Evolutionary conservation across 805 yeast species (phyloP).

Genomic region (Brettanomyces anomalus): DNA sequence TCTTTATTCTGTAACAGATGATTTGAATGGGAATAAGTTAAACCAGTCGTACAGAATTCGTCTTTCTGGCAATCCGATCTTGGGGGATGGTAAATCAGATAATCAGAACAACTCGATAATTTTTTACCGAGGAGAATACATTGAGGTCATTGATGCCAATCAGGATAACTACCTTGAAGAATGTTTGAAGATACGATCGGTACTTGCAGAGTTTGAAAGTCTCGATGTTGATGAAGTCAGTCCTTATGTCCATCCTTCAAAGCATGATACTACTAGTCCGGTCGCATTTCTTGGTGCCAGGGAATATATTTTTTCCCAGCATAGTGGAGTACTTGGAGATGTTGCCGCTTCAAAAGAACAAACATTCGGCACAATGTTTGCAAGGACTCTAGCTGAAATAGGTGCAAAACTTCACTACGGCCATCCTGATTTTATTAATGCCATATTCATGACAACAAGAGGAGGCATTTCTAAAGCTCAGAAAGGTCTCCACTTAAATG

Average conservation of each 20-base stretch:
- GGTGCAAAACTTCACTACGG: constrained; percentile 96
- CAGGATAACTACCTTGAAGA: constrained; percentile 95
- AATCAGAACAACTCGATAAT: constrained; percentile 85
- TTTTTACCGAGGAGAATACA: constrained; percentile 87
- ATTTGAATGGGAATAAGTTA: constrained; percentile 40
- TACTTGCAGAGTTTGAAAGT: constrained; percentile 77
- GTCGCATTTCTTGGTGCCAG: constrained; percentile 95
- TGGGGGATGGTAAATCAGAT: constrained; percentile 96
- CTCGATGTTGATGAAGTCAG: constrained; percentile 34
- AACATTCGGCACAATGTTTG: constrained; percentile 92
- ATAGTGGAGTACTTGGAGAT: constrained; percentile 87
- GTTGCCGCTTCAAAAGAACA: constrained; percentile 97
- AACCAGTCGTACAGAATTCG: constrained; percentile 51
- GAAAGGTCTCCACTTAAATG: constrained; percentile 85
- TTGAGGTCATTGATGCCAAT: constrained; percentile 92
- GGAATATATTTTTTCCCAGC: constrained; percentile 90
- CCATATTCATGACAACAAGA: constrained; percentile 85
- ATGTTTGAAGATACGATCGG: constrained; percentile 81
- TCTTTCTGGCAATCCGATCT: constrained; percentile 86
- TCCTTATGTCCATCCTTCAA: constrained; percentile 37
- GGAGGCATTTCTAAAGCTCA: constrained; percentile 96
- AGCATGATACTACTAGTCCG: constrained; percentile 37
- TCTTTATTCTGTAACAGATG: constrained; percentile 47
- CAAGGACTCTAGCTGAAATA: constrained; percentile 85
- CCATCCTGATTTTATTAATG: constrained; percentile 92